A percentile compares a stretch with the other conserved stretches of the same genome.
Conservation (phyloP, 2,329 filamentous ascomycete species). For the Corinectria fuckeliana region DNA sequence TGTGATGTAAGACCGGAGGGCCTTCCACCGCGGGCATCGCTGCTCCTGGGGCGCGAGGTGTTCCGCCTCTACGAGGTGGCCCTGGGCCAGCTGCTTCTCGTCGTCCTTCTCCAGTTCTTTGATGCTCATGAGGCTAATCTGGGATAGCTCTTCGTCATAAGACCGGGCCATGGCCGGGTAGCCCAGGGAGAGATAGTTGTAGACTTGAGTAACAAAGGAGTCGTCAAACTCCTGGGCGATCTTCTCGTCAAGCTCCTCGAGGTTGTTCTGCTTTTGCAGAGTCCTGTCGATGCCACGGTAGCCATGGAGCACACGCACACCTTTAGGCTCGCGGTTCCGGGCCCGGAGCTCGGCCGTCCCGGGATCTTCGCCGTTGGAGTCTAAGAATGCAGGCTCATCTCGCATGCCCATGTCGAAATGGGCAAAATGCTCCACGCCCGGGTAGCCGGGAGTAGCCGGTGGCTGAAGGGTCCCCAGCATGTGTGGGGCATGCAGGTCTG, state of each 20-base stretch:
- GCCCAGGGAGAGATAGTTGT: conserved; percentile 93
- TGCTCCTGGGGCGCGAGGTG: conserved; percentile 52
- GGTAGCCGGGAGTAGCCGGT: conserved; percentile 50
- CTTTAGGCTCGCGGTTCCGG: conserved; percentile 47
- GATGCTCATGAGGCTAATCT: conserved; percentile 75
- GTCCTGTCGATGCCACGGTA: conserved; percentile 60
- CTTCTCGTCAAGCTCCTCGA: conserved; percentile 58
- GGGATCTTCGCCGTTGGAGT: conserved; percentile 28
- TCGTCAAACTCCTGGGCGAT: conserved; percentile 77
- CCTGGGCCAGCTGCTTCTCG: conserved; percentile 64
- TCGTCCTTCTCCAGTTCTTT: conserved; percentile 77
- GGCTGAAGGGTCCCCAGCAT: conserved; percentile 59
- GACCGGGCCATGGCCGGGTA: conserved; percentile 84
- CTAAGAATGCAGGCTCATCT: conserved; percentile 48
- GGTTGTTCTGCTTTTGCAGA: conserved; percentile 56
- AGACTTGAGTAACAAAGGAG: conserved; percentile 90
- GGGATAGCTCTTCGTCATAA: conserved; percentile 85
- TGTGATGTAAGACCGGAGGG: conserved; percentile 80
- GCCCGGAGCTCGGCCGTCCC: conserved; percentile 35
- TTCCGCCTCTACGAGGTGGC: conserved; percentile 72
- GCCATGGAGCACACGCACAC: conserved; percentile 57
- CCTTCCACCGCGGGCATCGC: conserved; percentile 78
- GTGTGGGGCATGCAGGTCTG: conserved; percentile 52
- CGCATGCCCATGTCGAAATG: conserved; percentile 26
- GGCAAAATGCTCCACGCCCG: conserved; percentile 9